Conservation (phyloP, 2,329 filamentous ascomycete species). For the Xylaria digitata region DNA sequence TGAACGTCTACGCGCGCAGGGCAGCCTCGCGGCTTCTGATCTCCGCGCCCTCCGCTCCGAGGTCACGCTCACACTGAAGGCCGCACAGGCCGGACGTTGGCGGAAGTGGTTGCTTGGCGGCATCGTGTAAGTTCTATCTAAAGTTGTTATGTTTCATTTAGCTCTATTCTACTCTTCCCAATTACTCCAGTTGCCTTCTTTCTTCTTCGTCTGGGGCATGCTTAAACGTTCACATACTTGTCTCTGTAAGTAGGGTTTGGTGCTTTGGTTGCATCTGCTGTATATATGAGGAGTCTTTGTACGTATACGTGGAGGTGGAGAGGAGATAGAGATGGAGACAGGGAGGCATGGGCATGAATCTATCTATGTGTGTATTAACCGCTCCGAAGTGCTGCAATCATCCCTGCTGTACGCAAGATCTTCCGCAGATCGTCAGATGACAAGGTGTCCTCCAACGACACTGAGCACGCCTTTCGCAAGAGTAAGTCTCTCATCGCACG, state of each 20-base stretch:
- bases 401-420: slow-evolving; percentile 63
- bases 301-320: background rate
- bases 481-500: slow-evolving; percentile 63
- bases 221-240: background rate
- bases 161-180: no score
- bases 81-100: slow-evolving; percentile 63
- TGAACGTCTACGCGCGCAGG: slow-evolving; percentile 57
- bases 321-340: background rate
- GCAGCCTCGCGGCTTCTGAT: slow-evolving; percentile 57
- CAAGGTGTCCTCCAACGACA: slow-evolving; percentile 59
- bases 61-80: slow-evolving; percentile 57
- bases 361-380: slow-evolving; percentile 23
- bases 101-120: slow-evolving; percentile 64
- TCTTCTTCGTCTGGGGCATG: background rate
- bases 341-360: background rate
- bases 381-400: slow-evolving; percentile 40
- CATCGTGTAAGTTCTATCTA: slow-evolving; percentile 56
- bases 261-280: background rate
- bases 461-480: slow-evolving; percentile 67
- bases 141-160: background rate
- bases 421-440: slow-evolving; percentile 57
- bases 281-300: background rate
- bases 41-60: slow-evolving; percentile 58
- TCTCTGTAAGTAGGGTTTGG: background rate
- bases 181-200: no score